These are phyloP conservation scores for Anthracocystis setariae DNA, from an alignment of 1,284 basidiomycete species.

Conservation along the genomic window DNA sequence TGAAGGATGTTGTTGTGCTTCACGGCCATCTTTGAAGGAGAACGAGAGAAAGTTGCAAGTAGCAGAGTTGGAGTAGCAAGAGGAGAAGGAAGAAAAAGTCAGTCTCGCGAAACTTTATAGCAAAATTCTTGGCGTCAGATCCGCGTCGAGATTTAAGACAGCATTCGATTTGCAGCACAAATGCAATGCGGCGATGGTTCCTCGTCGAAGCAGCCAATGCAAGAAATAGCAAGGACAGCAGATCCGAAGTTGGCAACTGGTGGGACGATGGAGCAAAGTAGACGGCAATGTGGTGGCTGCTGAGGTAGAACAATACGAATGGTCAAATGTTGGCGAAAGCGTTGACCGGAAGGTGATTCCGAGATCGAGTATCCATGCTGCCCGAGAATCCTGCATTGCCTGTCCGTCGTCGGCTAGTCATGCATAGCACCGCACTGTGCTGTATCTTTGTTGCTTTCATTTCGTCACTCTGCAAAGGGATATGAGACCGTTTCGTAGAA, in stretches of 20 bases:
- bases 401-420: too few relatives aligned
- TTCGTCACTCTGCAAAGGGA: too few relatives aligned
- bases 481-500: too few relatives aligned
- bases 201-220: not conserved
- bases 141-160: slow-evolving; percentile 3
- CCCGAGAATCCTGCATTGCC: too few relatives aligned
- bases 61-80: slow-evolving; percentile 7
- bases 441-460: too few relatives aligned
- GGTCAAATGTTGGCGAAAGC: not conserved
- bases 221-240: not conserved
- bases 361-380: too few relatives aligned
- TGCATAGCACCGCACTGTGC: too few relatives aligned
- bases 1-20: slow-evolving; percentile 68
- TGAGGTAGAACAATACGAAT: not conserved
- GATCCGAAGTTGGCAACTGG: not conserved
- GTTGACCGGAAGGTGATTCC: too few relatives aligned
- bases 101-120: slow-evolving; percentile 18
- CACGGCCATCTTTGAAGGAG: slow-evolving; percentile 59
- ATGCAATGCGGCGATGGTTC: not conserved
- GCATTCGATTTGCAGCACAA: not conserved
- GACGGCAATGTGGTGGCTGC: too few relatives aligned
- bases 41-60: slow-evolving; percentile 4
- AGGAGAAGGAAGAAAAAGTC: slow-evolving; percentile 15
- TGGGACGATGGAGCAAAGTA: too few relatives aligned
- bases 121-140: slow-evolving; percentile 2